phyloP scores from a whole-genome alignment of 176 grass and related monocot genomes.

The Areca catechu region DNA sequence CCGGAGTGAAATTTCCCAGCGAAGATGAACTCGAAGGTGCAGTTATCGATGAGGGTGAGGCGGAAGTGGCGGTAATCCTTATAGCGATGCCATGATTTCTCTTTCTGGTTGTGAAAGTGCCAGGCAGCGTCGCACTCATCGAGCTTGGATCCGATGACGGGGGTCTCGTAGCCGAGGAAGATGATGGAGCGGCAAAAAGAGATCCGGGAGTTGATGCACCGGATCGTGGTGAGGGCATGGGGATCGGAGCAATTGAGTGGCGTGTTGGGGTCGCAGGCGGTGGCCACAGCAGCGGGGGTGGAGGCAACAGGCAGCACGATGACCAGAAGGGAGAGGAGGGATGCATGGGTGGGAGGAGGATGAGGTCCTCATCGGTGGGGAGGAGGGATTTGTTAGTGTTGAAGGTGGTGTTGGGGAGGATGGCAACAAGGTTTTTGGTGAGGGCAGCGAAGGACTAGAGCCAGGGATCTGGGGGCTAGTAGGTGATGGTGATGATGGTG shows the following conservation, averaged over 20 bases:
- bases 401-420: slow-evolving; percentile 67
- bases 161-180: slow-evolving; percentile 76
- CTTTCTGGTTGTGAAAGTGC: slow-evolving; percentile 66
- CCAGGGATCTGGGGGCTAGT: too few relatives aligned
- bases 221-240: slow-evolving; percentile 60
- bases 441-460: too few relatives aligned
- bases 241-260: slow-evolving; percentile 74
- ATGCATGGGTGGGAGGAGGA: slow-evolving; percentile 5
- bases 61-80: slow-evolving; percentile 68
- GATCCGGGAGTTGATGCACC: too few relatives aligned
- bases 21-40: slow-evolving; percentile 30
- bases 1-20: too few relatives aligned
- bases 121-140: slow-evolving; percentile 74
- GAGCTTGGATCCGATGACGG: slow-evolving; percentile 35
- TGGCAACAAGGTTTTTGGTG: slow-evolving; percentile 50
- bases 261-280: slow-evolving; percentile 32
- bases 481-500: too few relatives aligned
- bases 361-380: slow-evolving; percentile 85
- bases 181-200: too few relatives aligned
- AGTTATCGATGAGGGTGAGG: slow-evolving; percentile 37
- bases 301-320: background rate
- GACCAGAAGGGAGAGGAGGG: background rate
- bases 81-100: slow-evolving; percentile 89
- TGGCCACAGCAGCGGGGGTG: background rate
- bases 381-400: slow-evolving; percentile 68